Evolutionary conservation across 805 yeast species (phyloP).

Genomic region (Metschnikowia picachoensis): DNA sequence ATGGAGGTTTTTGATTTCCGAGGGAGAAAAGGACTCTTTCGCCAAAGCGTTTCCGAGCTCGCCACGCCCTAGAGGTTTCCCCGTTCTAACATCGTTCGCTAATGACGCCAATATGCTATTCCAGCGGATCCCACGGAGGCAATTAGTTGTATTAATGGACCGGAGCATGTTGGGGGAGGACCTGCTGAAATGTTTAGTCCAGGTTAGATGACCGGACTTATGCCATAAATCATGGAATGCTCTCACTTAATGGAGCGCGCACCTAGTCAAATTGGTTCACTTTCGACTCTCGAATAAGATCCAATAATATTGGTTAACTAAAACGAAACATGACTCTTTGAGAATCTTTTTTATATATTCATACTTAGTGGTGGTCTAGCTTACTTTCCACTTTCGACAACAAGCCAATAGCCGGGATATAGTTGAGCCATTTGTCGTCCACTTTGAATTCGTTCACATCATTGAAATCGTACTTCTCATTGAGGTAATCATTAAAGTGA

Average conservation of each 20-base stretch:
- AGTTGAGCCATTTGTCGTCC: slow-evolving; percentile 45
- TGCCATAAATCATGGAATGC: too few species aligned
- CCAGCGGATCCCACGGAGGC: slow-evolving; percentile 2
- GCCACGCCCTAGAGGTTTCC: not conserved
- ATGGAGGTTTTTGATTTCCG: slow-evolving; percentile 10
- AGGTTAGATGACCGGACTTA: too few species aligned
- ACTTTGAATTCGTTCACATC: slow-evolving; percentile 41
- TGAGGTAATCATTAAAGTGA: slow-evolving; percentile 41
- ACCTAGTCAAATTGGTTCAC: too few species aligned
- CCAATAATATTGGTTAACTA: fast-evolving
- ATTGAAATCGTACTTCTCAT: slow-evolving; percentile 38
- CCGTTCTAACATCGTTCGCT: not conserved
- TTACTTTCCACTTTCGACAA: slow-evolving; percentile 43
- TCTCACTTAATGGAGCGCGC: too few species aligned
- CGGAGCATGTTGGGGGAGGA: not conserved
- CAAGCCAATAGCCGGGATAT: slow-evolving; percentile 50
- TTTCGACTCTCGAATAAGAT: too few species aligned
- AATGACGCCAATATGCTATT: slow-evolving; percentile 6
- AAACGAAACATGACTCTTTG: not conserved
- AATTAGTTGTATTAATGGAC: not conserved
- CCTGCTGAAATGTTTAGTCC: not conserved
- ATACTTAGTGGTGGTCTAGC: slow-evolving; percentile 8
- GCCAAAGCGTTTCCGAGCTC: slow-evolving; percentile 1
- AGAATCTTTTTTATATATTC: not conserved
- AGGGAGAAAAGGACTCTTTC: not conserved